Conservation (phyloP, 1,139 yeast genomes). For the Saccharomyces hybrid region DNA sequence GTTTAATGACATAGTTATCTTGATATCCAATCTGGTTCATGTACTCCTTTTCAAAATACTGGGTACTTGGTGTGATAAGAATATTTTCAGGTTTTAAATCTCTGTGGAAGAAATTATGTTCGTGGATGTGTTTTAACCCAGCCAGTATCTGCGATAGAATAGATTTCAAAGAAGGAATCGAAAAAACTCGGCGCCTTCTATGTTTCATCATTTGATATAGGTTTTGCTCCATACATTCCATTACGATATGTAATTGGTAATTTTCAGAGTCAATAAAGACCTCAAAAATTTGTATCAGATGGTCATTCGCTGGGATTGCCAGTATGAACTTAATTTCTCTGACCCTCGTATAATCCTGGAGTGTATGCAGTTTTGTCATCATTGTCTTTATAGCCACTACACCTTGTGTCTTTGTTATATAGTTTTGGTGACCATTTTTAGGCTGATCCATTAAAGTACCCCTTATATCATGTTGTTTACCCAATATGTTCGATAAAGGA, state of each 20-base stretch:
- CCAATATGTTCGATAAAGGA: constrained; percentile 14
- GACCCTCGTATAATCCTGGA: constrained; percentile 53
- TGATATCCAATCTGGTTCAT: constrained; percentile 27
- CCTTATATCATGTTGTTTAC: constrained; percentile 4
- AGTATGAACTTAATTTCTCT: constrained; percentile 72
- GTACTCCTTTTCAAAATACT: constrained; percentile 42
- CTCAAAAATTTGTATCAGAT: constrained; percentile 67
- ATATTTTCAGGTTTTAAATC: constrained; percentile 93
- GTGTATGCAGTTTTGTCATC: constrained; percentile 43
- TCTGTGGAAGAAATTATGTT: constrained; percentile 68
- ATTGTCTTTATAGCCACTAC: constrained; percentile 82
- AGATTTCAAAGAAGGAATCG: constrained; percentile 52
- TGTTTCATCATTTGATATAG: constrained; percentile 63
- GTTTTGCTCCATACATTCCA: constrained; percentile 85
- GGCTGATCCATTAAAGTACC: constrained; percentile 38
- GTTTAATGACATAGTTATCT: constrained; percentile 58
- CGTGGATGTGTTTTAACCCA: constrained; percentile 79
- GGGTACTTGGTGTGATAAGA: constrained; percentile 51
- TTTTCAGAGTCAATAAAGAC: constrained; percentile 59
- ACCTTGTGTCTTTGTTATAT: constrained; percentile 32
- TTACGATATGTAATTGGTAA: constrained; percentile 63
- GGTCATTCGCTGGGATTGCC: constrained; percentile 61
- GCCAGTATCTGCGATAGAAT: constrained; percentile 62
- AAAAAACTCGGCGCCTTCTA: constrained; percentile 44
- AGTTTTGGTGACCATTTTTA: constrained; percentile 25